Evolutionary conservation across 2,329 filamentous ascomycete genomes (phyloP), one percentile per base, ranked within the genome.

Genomic region (Venturia carpophila): DNA sequence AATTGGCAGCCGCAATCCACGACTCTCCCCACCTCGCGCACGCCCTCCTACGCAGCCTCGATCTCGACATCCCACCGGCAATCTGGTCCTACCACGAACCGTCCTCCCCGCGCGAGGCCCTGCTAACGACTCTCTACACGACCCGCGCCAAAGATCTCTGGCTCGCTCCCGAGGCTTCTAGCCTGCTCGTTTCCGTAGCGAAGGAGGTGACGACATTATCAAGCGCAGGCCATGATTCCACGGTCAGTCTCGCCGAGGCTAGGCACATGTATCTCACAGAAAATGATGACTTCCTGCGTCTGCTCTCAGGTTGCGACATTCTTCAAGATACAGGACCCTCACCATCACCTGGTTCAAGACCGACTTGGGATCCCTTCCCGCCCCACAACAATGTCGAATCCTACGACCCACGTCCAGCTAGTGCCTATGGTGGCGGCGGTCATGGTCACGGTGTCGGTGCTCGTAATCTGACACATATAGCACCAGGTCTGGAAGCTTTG

Each of bases 1-100:
- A 85, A 7, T 81, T 97, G 9, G 79, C 80, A 5, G 78, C 81
- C 9, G 89, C 91, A 1, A 89, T 97, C 74, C 81, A 85, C 65
- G 80, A 79, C 37, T 85, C 91, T 64, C 93, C 94, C 0, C 99
- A 92, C 91, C 80, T 97, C 2, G 92, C 93, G 70, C 87, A 84
- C 64, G 82, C 87, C 27, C 79, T 99, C 4, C 94, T 93, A 73
- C 87, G 90, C 70, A 89, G 91, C 60, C 80, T 97, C 34, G 87
- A 88, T 68, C 81, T 97, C 39, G 88, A 91, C 17, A 82, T 90
- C 9, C 92, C 94, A 1, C 87, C 87, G 42, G 70, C 84, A 90
- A 34, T 64, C 5, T 82, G 87, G 0, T 83, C 85, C 39, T 79
- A 83, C 15, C 81, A 86, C 58, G 63, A 64, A 42, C 24, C 63